Evolutionary conservation across 2,329 filamentous ascomycete species (phyloP), one percentile per base, ranked within the genome.

Genomic region (Penicillium palitans): DNA sequence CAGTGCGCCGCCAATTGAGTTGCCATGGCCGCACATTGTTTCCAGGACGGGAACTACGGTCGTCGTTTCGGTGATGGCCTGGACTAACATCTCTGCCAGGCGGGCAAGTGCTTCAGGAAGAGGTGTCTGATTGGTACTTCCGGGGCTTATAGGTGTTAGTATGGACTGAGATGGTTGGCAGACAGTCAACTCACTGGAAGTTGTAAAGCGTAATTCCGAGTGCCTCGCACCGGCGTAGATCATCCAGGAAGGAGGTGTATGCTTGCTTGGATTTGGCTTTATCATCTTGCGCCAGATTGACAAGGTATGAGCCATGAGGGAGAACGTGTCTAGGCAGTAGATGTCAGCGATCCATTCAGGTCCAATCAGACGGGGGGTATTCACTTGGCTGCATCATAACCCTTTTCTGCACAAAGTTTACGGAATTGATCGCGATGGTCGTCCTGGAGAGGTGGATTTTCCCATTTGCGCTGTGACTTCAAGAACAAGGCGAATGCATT

Each of bases 401-500:
- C 78, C 72, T 93, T 86, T 50, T 87, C 78, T 51, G 84, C 80
- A 70, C 91, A 90, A 33, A 86, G 79, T 44, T 82, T 81, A 56
- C 84, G 84, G 77, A 98, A 99, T 40, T 86, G 82, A 42, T 86
- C 81, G 50, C 84, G 82, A 53, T 88, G 84, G 27, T 89, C 86
- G 40, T 85, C 76, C 27, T 88, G 82, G 5, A 99, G 81, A 0
- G 90, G 84, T 9, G 93, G 91, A 68, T 89, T 96, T 29, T 85
- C 83, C 95, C 95, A 99, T 79, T 96, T 98, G 55, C 93, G 87
- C 75, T 99, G 95, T 0, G 91, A 96, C 74, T 98, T 98, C 66
- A 99, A 83, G 78, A 99, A 99, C 21, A 98, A 81, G 4, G 95
- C 95, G 67, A 98, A 96, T 10, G 93, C 87, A 72, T 98, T 99